Evolutionary conservation across 2,329 filamentous ascomycete genomes (phyloP).

Genomic region (Purpureocillium lavendulum): DNA sequence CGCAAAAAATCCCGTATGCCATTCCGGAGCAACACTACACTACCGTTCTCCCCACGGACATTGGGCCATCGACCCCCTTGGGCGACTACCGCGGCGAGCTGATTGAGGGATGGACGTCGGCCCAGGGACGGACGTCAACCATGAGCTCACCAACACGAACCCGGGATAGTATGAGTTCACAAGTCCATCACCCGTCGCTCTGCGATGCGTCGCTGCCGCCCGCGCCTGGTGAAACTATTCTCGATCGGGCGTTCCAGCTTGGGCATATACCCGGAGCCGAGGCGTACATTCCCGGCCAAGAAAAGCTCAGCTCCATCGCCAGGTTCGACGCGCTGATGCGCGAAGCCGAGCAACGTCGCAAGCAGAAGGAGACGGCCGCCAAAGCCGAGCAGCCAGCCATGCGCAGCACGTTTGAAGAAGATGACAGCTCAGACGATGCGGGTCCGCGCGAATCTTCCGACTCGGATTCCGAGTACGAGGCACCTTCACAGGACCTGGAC

Average conservation of each 20-base stretch:
- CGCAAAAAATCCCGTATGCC: constrained; percentile 26
- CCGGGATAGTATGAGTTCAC: constrained; percentile 46
- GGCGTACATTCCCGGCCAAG: constrained; percentile 43
- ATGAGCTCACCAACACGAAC: constrained; percentile 48
- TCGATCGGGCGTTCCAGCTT: constrained; percentile 59
- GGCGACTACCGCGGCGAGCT: constrained; percentile 48
- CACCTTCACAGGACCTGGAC: constrained; percentile 23
- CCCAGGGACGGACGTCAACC: constrained; percentile 50
- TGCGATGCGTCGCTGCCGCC: constrained; percentile 42
- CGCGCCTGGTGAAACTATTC: constrained; percentile 52
- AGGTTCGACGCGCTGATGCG: constrained; percentile 59
- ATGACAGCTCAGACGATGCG: constrained; percentile 35
- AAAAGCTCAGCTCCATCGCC: constrained; percentile 56
- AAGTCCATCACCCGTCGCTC: constrained; percentile 28
- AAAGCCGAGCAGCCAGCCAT: constrained; percentile 24
- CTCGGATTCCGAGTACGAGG: constrained; percentile 31
- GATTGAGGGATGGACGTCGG: constrained; percentile 52
- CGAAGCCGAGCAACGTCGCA: constrained; percentile 45
- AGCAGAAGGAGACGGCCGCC: constrained; percentile 27
- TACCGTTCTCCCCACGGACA: constrained; percentile 42
- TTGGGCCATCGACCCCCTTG: constrained; percentile 47
- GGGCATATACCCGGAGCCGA: constrained; percentile 55
- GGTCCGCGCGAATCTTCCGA: constrained; percentile 29
- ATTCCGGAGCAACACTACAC: constrained; percentile 40
- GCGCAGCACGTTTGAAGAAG: constrained; percentile 43